Conservation (phyloP, 1,139 yeast genomes). For the Yamadazyma pseudoaaseri region DNA sequence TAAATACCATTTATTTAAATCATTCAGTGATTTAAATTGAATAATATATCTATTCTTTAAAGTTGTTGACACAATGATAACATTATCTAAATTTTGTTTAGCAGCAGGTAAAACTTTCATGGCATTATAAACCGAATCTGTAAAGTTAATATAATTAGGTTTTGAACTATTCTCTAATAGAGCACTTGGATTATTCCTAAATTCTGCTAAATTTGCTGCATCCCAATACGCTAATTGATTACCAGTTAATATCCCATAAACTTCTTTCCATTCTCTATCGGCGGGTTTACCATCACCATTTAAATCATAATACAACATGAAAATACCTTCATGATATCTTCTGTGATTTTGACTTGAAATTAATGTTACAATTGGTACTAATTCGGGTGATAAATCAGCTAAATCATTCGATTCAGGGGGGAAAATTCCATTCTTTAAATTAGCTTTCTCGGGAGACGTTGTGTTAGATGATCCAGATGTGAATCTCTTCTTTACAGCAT, state of each 20-base stretch:
- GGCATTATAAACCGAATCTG: constrained; percentile 86
- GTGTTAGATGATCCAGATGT: constrained; percentile 15
- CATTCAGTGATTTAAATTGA: constrained; percentile 64
- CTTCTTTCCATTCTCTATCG: constrained; percentile 87
- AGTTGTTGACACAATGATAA: constrained; percentile 85
- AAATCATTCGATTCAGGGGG: constrained; percentile 7
- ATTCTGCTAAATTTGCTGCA: constrained; percentile 68
- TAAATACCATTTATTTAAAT: constrained; percentile 68
- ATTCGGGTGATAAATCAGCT: constrained; percentile 56
- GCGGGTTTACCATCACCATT: constrained; percentile 84
- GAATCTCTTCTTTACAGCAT: constrained; percentile 21
- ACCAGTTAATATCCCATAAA: constrained; percentile 87
- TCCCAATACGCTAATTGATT: constrained; percentile 93
- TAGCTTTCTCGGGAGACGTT: constrained; percentile 15
- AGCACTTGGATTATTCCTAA: constrained; percentile 44
- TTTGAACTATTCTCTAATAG: constrained; percentile 57
- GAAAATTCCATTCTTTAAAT: constrained; percentile 5
- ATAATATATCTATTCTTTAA: constrained; percentile 81
- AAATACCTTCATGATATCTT: constrained; percentile 71
- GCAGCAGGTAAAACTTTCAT: constrained; percentile 61
- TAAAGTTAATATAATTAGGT: constrained; percentile 87
- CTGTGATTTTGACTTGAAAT: constrained; percentile 72
- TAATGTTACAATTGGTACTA: constrained; percentile 72
- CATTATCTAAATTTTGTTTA: constrained; percentile 66
- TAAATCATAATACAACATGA: constrained; percentile 69